Percentiles rank a stretch among this genome's conserved stretches.
Conservation (phyloP, 1,284 basidiomycete species). For the Cutaneotrichosporon sp. region DNA sequence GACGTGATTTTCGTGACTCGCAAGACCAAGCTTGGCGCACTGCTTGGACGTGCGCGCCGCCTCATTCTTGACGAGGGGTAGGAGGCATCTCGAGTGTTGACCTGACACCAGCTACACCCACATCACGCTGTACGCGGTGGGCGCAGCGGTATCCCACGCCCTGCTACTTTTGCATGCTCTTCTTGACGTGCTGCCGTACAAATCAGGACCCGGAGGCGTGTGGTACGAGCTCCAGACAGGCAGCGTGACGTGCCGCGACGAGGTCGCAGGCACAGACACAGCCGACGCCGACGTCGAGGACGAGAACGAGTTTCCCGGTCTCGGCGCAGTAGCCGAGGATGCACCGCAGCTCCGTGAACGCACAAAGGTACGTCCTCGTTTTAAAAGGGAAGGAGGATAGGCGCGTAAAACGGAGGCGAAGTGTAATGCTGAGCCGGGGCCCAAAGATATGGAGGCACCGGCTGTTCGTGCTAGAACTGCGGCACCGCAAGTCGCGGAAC, state of each 20-base stretch:
- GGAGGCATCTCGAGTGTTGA: conserved; percentile 47
- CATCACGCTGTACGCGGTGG: conserved; percentile 72
- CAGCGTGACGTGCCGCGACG: conserved; percentile 71
- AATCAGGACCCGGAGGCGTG: conserved; percentile 53
- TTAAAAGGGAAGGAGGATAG: no score
- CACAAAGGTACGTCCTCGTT: conserved; percentile 1
- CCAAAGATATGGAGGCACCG: no score
- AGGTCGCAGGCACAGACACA: conserved; percentile 55
- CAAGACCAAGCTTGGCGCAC: conserved; percentile 69
- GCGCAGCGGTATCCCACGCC: conserved; percentile 79
- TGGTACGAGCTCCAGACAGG: conserved; percentile 68
- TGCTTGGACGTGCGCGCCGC: conserved; percentile 61
- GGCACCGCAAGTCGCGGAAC: no score
- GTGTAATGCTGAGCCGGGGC: no score
- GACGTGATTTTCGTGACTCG: conserved; percentile 75
- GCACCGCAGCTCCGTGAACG: not conserved
- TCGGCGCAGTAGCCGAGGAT: conserved; percentile 10
- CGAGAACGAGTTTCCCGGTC: conserved; percentile 7
- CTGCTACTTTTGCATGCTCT: conserved; percentile 66
- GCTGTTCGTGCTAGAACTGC: no score
- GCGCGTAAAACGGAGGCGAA: no score
- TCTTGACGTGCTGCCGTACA: conserved; percentile 66
- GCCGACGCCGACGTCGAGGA: not conserved
- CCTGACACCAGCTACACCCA: conserved; percentile 64
- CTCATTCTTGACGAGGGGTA: conserved; percentile 83